phyloP scores from a whole-genome alignment of 345 rosid genomes.

The Tarenaya hassleriana region DNA sequence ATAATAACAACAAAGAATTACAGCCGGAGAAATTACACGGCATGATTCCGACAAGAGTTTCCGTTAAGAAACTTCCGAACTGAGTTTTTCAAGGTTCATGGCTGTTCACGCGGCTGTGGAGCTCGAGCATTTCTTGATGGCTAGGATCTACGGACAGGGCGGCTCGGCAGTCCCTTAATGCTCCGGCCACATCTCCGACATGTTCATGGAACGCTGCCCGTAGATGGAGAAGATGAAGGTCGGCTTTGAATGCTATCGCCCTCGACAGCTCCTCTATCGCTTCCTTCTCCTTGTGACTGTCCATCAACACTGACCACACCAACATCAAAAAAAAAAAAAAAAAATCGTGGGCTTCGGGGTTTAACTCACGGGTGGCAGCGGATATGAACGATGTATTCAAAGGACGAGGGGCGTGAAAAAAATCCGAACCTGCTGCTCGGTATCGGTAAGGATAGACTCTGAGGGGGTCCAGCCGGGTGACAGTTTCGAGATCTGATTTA shows the following conservation, averaged over 20 bases:
- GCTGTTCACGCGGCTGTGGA: conserved; percentile 86
- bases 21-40: conserved; percentile 17
- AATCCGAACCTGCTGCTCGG: conserved; percentile 86
- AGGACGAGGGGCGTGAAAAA: background rate
- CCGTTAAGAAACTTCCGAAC: too few species aligned
- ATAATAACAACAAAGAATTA: conserved; percentile 22
- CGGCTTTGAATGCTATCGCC: conserved; percentile 89
- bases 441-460: conserved; percentile 95
- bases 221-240: conserved; percentile 85
- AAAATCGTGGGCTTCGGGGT: too few species aligned
- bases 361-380: background rate
- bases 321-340: background rate
- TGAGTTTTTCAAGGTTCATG: conserved; percentile 58
- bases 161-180: conserved; percentile 83
- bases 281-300: conserved; percentile 71
- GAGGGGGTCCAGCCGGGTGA: conserved; percentile 85
- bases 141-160: conserved; percentile 93
- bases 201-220: conserved; percentile 96
- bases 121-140: conserved; percentile 89
- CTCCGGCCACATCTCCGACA: conserved; percentile 55
- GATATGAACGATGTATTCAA: background rate
- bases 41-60: conserved; percentile 3
- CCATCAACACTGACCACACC: conserved; percentile 75
- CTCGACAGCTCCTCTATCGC: conserved; percentile 82
- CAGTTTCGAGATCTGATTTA: conserved; percentile 87